Evolutionary conservation across 306 rosid genomes (phyloP), one percentile per base, ranked within the genome.

Genomic region (Glycine latifolia): DNA sequence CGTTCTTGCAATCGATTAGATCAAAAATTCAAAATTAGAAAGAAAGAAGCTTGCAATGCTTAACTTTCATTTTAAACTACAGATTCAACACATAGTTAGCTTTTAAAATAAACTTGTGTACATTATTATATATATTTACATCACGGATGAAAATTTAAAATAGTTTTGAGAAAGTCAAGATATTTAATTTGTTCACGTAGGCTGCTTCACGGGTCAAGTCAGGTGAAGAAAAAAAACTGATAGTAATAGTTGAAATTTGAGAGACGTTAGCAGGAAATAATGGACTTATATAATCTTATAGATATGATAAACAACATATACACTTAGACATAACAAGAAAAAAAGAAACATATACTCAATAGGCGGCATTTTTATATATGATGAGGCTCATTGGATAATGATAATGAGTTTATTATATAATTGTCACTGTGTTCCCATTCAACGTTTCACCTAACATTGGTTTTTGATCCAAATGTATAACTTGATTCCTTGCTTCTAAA

Each of bases 401-500:
- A 52, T 20, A 39, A 4, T 39, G 56, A 81, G 76, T 52, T 74
- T 50, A 70, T 55, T 20, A 78, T 56, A 81, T 46, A 26, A 26
- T 26, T 26, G 86, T 82, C 83, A 81, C 11, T 75, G 26, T 81
- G 82, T 54, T 71, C 71, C 4, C 8, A 41, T 84, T 87, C 86
- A 84, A 84, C 83, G 73, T 87, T 84, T 84, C 82, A 87, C 90
- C 88, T 84, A 87, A 87, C 83, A 81, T 75, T 56, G 50, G 43
- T 5, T 81, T 69, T 61, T 47, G 33, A 68, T 60, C 62, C 14
- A 56, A 76, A 61, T 87, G 61, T 63, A 74, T 76, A 80, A 68
- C 77, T 66, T 80, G 83, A 81, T 81, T 81, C 83, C 76, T 83
- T 83, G 85, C 84, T 77, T 87, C 72, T 76, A 75, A 80, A 58